Evolutionary conservation across 2,329 filamentous ascomycete species (phyloP).

Genomic region (Pseudogymnoascus sp.): DNA sequence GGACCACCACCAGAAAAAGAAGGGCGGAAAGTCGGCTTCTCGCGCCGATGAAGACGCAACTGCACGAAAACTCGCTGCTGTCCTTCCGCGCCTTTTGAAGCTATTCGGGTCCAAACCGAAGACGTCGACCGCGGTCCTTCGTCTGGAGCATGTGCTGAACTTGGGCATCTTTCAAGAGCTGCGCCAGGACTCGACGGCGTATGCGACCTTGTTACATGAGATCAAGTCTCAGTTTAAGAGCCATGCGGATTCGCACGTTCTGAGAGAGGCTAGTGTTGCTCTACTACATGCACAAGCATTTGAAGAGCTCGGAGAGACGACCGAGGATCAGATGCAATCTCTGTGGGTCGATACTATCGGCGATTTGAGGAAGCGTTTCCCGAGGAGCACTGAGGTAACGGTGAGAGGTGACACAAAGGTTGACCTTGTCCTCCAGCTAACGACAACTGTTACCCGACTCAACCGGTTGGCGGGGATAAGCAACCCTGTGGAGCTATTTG

Average conservation of each 20-base stretch:
- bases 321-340: conserved; percentile 68
- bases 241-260: conserved; percentile 79
- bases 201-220: conserved; percentile 75
- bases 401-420: conserved; percentile 60
- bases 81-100: conserved; percentile 79
- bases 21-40: conserved; percentile 37
- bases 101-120: conserved; percentile 88
- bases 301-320: conserved; percentile 79
- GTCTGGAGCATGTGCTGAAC: conserved; percentile 78
- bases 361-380: conserved; percentile 50
- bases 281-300: conserved; percentile 79
- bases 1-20: conserved; percentile 51
- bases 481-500: conserved; percentile 68
- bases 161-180: conserved; percentile 82
- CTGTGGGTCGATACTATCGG: conserved; percentile 81
- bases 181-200: conserved; percentile 74
- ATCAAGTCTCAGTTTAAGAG: conserved; percentile 89
- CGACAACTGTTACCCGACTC: conserved; percentile 68
- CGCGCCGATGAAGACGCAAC: conserved; percentile 65
- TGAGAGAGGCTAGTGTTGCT: conserved; percentile 74
- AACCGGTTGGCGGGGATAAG: conserved; percentile 72
- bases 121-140: conserved; percentile 76
- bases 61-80: conserved; percentile 65
- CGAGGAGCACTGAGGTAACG: conserved; percentile 54
- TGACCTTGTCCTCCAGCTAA: conserved; percentile 59